Evolutionary conservation across 2,329 filamentous ascomycete genomes (phyloP), one percentile per base, ranked within the genome.

Genomic region (Raffaelea arxii): DNA sequence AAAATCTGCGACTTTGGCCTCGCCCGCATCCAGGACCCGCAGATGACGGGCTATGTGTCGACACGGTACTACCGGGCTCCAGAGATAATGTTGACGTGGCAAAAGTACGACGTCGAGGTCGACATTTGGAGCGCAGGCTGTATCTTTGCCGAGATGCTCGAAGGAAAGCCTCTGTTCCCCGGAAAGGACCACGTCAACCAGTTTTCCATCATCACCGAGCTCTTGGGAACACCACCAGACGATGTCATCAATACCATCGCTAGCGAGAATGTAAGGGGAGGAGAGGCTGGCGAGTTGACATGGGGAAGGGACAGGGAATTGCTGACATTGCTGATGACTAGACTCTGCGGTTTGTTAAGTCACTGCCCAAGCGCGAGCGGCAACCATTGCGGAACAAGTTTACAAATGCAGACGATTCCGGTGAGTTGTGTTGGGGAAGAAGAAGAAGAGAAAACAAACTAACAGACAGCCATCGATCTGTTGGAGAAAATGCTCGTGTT

Each of bases 41-140:
- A 98, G 69, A 98, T 98, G 92, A 98, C 92, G 37, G 92, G 92
- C 57, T 98, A 98, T 63, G 92, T 98, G 51, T 97, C 92, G 41
- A 98, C 92, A 52, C 78, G 92, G 74, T 98, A 98, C 75, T 98
- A 98, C 76, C 83, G 92, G 60, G 92, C 92, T 9, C 92, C 92
- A 18, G 92, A 98, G 68, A 98, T 98, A 63, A 98, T 98, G 92
- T 88, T 98, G 63, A 97, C 92, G 54, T 98, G 92, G 92, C 92
- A 98, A 74, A 98, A 98, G 72, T 98, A 98, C 69, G 92, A 98
- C 58, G 83, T 97, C 41, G 92, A 97, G 70, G 92, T 98, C 49
- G 92, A 98, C 64, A 95, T 98, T 63, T 98, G 92, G 92, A 97
- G 92, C 64, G 91, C 91, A 18, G 92, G 92, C 51, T 98, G 92